Evolutionary conservation across 1,284 basidiomycete genomes (phyloP), one percentile per base, ranked within the genome.

Genomic region (Sanghuangporus sanghuang): DNA sequence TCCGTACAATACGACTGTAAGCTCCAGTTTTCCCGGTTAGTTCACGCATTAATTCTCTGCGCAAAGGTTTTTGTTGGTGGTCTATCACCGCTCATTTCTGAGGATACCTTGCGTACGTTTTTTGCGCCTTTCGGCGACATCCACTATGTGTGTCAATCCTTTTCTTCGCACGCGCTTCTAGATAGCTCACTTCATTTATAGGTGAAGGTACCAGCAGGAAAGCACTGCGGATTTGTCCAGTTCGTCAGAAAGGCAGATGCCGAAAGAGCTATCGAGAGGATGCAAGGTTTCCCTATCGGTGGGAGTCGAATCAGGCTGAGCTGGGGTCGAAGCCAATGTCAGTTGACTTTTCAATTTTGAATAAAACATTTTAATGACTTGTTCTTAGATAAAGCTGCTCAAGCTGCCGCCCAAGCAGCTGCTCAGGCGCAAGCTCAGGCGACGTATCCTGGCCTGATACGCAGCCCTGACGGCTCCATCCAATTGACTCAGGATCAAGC

Each of bases 211-310:
- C 95, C 95, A 2, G 90, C 93, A 32, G 94, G 93, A 57, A 97
- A 97, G 72, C 93, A 95, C 66, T 97, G 95, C 71, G 95, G 95
- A 0, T 98, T 98, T 70, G 95, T 98, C 35, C 95, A 96, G 75
- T 97, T 94, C 71, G 91, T 96, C 32, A 83, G 87, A 67, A 96
- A 97, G 76, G 85, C 85, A 11, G 95, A 97, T 74, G 95, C 95
- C 6, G 93, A 96, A 73, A 82, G 85, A 32, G 95, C 95, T 2
- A 97, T 98, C 68, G 91, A 95, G 75, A 92, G 92, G 75, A 95
- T 97, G 94, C 95, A 97, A 77, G 94, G 93, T 23, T 97, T 95
- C 74, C 93, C 92, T 6, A 89, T 97, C 68, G 92, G 93, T 53
- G 93, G 93, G 12, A 94, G 93, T 67, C 83, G 92, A 68, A 95